phyloP scores from a whole-genome alignment of 2,329 filamentous ascomycete species.

The Mycosphaerella arachidis region DNA sequence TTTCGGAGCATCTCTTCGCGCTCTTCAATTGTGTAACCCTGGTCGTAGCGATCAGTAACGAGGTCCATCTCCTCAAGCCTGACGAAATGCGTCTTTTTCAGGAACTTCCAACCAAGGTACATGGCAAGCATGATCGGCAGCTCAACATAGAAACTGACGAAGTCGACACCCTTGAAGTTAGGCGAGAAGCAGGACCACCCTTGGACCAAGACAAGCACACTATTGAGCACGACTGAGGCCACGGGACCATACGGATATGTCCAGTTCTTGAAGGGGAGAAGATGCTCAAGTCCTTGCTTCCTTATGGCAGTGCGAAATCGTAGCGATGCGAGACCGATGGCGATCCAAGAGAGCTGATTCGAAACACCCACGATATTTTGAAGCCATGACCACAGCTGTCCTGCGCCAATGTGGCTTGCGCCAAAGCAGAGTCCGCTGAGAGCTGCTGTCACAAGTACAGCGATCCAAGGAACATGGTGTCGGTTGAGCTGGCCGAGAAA shows the following conservation, averaged over 20 bases:
- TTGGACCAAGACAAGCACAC: constrained; percentile 58
- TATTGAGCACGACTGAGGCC: constrained; percentile 54
- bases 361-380: constrained; percentile 65
- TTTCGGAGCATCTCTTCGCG: constrained; percentile 14
- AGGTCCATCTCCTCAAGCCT: constrained; percentile 48
- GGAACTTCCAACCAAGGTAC: constrained; percentile 52
- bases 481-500: constrained; percentile 49
- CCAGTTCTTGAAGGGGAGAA: constrained; percentile 62
- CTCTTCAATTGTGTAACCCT: constrained; percentile 15
- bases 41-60: constrained; percentile 21
- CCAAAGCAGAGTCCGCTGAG: constrained; percentile 54
- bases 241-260: constrained; percentile 61
- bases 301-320: constrained; percentile 58
- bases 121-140: constrained; percentile 56
- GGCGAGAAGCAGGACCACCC: constrained; percentile 62
- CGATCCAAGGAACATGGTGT: constrained; percentile 52
- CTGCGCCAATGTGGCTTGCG: constrained; percentile 60
- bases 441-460: constrained; percentile 40
- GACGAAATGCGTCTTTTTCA: constrained; percentile 47
- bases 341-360: constrained; percentile 63
- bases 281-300: constrained; percentile 56
- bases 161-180: constrained; percentile 53
- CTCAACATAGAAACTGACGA: constrained; percentile 59
- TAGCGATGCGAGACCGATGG: constrained; percentile 61
- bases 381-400: constrained; percentile 62